These are phyloP conservation scores for Fraxinus nigra DNA, from an alignment of 305 asterid species.

Conservation along the genomic window DNA sequence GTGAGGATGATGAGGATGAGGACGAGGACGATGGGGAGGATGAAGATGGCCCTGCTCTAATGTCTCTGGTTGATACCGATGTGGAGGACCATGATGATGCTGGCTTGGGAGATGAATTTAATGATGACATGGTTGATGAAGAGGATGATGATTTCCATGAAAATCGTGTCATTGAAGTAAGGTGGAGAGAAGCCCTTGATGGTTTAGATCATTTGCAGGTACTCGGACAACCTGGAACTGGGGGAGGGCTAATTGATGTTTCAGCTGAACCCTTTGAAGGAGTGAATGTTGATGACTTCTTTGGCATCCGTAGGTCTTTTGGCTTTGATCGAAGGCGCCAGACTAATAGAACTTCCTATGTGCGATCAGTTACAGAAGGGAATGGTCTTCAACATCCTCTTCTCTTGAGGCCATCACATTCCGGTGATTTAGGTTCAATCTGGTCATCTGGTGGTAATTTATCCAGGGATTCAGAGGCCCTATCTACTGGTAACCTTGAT, in stretches of 20 bases:
- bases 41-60: constrained; percentile 86
- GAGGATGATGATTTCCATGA: constrained; percentile 97
- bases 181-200: constrained; percentile 99
- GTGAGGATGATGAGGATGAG: constrained; percentile 83
- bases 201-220: constrained; percentile 96
- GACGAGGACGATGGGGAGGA: constrained; percentile 76
- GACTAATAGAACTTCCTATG: constrained; percentile 73
- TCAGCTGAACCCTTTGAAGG: constrained; percentile 98
- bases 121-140: constrained; percentile 98
- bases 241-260: constrained; percentile 84
- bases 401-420: constrained; percentile 78
- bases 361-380: constrained; percentile 66
- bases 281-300: constrained; percentile 88
- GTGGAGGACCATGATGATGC: constrained; percentile 95
- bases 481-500: constrained; percentile 72
- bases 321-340: constrained; percentile 97
- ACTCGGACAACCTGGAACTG: constrained; percentile 88
- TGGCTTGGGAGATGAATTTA: constrained; percentile 89
- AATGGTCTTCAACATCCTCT: constrained; percentile 95
- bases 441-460: constrained; percentile 82
- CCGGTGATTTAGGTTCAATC: constrained; percentile 65
- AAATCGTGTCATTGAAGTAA: constrained; percentile 94
- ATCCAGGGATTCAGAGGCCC: constrained; percentile 69
- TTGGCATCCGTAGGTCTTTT: constrained; percentile 84
- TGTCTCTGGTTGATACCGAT: constrained; percentile 99